These are phyloP conservation scores for Boechera retrofracta DNA, from an alignment of 345 rosid species.

Conservation along the genomic window DNA sequence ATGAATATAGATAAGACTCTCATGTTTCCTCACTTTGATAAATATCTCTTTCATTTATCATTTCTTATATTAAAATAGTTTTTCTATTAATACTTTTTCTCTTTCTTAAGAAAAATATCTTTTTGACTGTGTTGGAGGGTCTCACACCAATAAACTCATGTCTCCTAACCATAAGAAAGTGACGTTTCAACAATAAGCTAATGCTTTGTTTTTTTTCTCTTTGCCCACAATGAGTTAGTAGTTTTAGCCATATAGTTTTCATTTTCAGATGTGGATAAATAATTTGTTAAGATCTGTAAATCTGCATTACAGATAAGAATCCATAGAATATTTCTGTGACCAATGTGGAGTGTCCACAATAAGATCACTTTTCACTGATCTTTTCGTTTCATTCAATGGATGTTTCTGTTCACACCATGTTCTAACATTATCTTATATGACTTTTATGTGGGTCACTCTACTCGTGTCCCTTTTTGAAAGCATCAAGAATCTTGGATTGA, in stretches of 20 bases:
- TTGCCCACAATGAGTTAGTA: neutral
- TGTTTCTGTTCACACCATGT: conserved; percentile 9
- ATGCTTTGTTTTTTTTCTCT: neutral
- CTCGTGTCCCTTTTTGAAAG: neutral
- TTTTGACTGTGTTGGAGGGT: conserved; percentile 15
- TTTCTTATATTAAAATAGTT: neutral
- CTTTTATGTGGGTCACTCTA: conserved; percentile 25
- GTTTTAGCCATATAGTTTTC: neutral
- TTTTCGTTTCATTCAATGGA: neutral
- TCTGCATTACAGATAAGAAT: neutral
- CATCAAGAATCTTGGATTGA: neutral
- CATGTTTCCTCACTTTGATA: neutral
- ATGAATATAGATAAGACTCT: neutral
- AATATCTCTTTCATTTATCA: neutral
- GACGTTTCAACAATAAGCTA: conserved; percentile 24
- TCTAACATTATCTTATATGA: neutral
- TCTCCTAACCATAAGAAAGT: conserved; percentile 26
- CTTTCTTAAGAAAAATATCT: neutral
- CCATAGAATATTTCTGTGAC: neutral
- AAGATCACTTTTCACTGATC: neutral
- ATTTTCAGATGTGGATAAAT: neutral
- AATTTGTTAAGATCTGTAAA: neutral
- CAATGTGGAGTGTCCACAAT: neutral
- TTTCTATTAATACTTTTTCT: neutral
- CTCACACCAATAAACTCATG: conserved; percentile 3